phyloP scores from a whole-genome alignment of 768 basidiomycete genomes.

The Solioccasus polychromus region DNA sequence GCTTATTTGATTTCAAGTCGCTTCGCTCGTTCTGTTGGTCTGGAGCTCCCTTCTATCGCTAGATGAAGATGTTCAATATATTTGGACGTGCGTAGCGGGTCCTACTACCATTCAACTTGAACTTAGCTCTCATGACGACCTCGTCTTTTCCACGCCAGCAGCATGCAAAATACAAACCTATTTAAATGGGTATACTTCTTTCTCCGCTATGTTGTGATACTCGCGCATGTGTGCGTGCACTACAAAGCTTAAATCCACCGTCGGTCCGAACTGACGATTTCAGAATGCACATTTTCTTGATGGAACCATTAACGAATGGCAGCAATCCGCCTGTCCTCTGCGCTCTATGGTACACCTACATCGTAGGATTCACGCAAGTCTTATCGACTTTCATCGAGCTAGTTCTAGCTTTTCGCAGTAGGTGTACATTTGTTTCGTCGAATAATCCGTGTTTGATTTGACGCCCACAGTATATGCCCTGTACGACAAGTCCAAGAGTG shows the following conservation, averaged over 20 bases:
- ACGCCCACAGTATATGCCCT: conserved; percentile 17
- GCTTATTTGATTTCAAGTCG: too few species aligned
- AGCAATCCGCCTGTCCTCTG: conserved; percentile 10
- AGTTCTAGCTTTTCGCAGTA: conserved; percentile 17
- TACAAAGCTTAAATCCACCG: background rate
- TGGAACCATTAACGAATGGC: conserved; percentile 7
- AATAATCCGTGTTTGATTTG: background rate
- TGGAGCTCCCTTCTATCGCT: too few species aligned
- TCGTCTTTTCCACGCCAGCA: too few species aligned
- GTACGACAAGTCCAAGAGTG: conserved; percentile 14
- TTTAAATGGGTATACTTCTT: conserved; percentile 33
- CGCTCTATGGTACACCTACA: conserved; percentile 10
- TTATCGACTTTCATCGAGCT: conserved; percentile 14
- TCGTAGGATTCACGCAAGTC: conserved; percentile 1
- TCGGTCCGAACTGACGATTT: background rate
- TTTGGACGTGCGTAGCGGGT: too few species aligned
- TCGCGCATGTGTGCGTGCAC: conserved; percentile 19
- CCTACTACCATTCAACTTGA: too few species aligned
- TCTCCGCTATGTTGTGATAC: conserved; percentile 23
- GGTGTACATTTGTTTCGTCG: background rate
- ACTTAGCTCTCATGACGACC: too few species aligned
- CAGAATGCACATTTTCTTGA: conserved; percentile 17
- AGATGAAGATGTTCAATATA: too few species aligned
- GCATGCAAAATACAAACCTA: too few species aligned
- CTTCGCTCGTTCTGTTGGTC: too few species aligned